Evolutionary conservation across 2,329 filamentous ascomycete genomes (phyloP), one percentile per base, ranked within the genome.

Genomic region (Fusarium tanahbumbuense): DNA sequence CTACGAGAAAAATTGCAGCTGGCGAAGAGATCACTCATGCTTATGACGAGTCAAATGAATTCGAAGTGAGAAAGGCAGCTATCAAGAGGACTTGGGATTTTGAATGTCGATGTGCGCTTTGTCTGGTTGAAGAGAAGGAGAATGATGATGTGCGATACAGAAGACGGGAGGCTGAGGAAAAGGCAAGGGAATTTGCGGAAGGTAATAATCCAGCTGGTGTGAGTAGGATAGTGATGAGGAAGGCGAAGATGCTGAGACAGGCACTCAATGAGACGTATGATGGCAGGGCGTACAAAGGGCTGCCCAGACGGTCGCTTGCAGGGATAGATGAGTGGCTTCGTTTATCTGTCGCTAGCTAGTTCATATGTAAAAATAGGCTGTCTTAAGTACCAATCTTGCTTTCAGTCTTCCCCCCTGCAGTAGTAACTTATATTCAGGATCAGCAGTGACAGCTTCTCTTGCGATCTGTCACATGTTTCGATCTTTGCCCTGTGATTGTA

Each of bases 41-140:
- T 18, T 81, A 82, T 64, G 75, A 77, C 32, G 77, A 75, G 16
- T 70, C 68, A 0, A 68, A 64, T 32, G 71, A 75, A 46, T 76
- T 70, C 41, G 75, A 78, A 1, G 55, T 49, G 1, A 72, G 78
- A 16, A 66, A 59, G 4, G 48, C 42, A 3, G 50, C 64, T 2
- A 49, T 79, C 8, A 50, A 42, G n/a, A 74, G 27, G 3, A 78
- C 76, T 0, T 83, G 81, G 80, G 77, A 78, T 0, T 83, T 83
- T 34, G 64, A 76, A 13, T 83, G 81, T 47, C 28, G 47, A 1
- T 83, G 82, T 48, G 42, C 45, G 8, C 74, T 83, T 2, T 83
- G 81, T 49, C 53, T 40, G 0, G 77, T 72, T 2, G 80, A 83
- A 25, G 67, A 67, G 34, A 45, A 44, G 2, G 77, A 78, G 20